phyloP scores from a whole-genome alignment of 139 green algal species.

The Coelastrella sp. region DNA sequence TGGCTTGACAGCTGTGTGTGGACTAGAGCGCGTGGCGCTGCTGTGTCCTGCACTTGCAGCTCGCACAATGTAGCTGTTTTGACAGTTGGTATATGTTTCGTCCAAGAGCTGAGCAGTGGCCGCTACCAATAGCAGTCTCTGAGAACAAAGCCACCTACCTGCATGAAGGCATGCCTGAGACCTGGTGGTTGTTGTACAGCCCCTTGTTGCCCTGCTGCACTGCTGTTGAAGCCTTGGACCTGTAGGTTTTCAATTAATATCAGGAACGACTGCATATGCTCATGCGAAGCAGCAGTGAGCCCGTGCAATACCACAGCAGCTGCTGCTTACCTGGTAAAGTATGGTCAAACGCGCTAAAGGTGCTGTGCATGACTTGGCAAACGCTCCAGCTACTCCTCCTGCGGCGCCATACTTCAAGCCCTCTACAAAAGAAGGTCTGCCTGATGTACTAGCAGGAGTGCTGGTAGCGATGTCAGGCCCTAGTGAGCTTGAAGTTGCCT shows the following conservation, averaged over 20 bases:
- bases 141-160: conserved; percentile 2
- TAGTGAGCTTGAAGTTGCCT: background rate
- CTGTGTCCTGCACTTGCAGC: too few relatives aligned
- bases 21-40: too few relatives aligned
- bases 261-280: background rate
- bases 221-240: conserved; percentile 42
- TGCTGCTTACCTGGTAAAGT: conserved; percentile 90
- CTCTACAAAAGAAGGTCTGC: background rate
- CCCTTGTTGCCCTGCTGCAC: conserved; percentile 7
- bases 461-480: background rate
- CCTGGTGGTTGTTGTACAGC: background rate
- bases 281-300: background rate
- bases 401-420: conserved; percentile 68
- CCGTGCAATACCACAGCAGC: background rate
- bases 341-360: conserved; percentile 95
- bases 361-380: conserved; percentile 91
- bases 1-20: too few relatives aligned
- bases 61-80: too few relatives aligned
- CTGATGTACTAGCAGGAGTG: background rate
- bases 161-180: conserved; percentile 30
- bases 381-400: conserved; percentile 90
- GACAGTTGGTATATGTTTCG: too few relatives aligned
- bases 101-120: too few relatives aligned
- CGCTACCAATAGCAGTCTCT: too few relatives aligned
- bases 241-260: background rate